These are phyloP conservation scores for Phaeodactylum tricornutum DNA, from an alignment of 108 stramenopile species.

Conservation along the genomic window DNA sequence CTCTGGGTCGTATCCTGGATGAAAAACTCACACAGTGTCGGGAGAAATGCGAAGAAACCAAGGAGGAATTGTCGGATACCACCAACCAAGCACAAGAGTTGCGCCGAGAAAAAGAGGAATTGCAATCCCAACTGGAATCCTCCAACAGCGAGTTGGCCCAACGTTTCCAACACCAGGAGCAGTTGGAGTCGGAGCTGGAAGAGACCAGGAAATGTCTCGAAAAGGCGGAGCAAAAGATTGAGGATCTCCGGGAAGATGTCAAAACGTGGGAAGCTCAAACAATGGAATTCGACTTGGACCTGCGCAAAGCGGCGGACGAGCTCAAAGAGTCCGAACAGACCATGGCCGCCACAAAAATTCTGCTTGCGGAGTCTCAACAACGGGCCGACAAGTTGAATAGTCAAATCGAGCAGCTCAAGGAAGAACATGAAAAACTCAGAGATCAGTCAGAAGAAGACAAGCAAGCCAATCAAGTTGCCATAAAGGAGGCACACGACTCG, in stretches of 20 bases:
- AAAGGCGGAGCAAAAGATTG: background rate
- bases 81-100: slow-evolving; percentile 6
- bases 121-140: slow-evolving; percentile 2
- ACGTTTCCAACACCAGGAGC: background rate
- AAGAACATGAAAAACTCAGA: background rate
- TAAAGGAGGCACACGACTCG: slow-evolving; percentile 12
- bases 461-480: slow-evolving; percentile 9
- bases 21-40: slow-evolving; percentile 11
- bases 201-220: slow-evolving; percentile 8
- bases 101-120: slow-evolving; percentile 4
- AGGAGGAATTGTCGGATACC: slow-evolving; percentile 9
- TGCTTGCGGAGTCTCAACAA: too few species aligned
- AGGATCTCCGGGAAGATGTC: too few species aligned
- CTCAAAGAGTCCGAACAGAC: background rate
- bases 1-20: slow-evolving; percentile 14
- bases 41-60: background rate
- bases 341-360: background rate
- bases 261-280: background rate
- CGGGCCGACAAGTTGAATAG: too few species aligned
- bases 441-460: slow-evolving; percentile 10
- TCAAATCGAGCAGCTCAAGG: background rate
- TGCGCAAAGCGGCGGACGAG: too few species aligned
- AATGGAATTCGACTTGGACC: background rate
- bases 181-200: slow-evolving; percentile 6
- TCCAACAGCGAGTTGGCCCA: slow-evolving; percentile 6